Evolutionary conservation across 108 stramenopile species (phyloP).

Genomic region (Chaetoceros muelleri): DNA sequence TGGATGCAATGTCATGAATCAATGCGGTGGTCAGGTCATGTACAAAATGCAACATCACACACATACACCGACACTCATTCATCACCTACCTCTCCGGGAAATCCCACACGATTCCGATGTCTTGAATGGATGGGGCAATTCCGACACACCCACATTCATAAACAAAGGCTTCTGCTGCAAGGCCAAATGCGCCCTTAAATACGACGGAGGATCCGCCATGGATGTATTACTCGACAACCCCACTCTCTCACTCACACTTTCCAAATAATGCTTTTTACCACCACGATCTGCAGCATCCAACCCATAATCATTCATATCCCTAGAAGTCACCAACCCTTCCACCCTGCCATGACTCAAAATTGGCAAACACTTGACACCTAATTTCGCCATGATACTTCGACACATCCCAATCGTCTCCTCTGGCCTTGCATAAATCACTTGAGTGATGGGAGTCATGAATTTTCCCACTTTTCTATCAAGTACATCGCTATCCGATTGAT

Average conservation of each 20-base stretch:
- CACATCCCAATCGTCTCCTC: constrained; percentile 81
- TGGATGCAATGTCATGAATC: background rate
- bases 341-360: constrained; percentile 72
- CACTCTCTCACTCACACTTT: constrained; percentile 79
- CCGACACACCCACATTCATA: constrained; percentile 62
- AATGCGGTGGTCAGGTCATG: background rate
- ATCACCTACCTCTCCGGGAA: constrained; percentile 45
- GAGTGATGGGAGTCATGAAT: constrained; percentile 73
- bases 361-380: constrained; percentile 85
- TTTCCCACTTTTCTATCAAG: constrained; percentile 29
- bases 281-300: constrained; percentile 74
- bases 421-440: constrained; percentile 75
- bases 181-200: constrained; percentile 48
- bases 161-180: constrained; percentile 60
- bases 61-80: background rate
- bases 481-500: constrained; percentile 22
- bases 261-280: constrained; percentile 86
- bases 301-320: constrained; percentile 83
- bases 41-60: background rate
- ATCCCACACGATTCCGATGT: constrained; percentile 51
- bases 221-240: constrained; percentile 69
- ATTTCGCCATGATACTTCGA: constrained; percentile 78
- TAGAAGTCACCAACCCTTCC: constrained; percentile 80
- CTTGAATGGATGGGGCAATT: constrained; percentile 93
- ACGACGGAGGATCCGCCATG: constrained; percentile 81